Conservation (phyloP, 257 asterid genomes). For the Nicotiana sylvestris region DNA sequence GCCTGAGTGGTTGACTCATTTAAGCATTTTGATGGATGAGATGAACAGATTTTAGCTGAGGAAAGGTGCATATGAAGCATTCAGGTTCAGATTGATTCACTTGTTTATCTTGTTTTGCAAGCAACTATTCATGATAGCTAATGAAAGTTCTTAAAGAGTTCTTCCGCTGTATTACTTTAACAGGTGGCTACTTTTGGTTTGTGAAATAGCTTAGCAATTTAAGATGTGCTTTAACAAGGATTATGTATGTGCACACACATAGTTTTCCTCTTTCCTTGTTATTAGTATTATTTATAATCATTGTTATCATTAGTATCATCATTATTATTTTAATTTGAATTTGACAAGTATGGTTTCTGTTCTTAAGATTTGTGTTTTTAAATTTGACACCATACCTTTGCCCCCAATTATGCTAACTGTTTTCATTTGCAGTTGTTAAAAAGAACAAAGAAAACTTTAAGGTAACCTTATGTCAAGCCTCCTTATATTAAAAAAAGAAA, state of each 20-base stretch:
- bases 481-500: too few species aligned
- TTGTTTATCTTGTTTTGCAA: not conserved
- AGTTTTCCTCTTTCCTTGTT: not conserved
- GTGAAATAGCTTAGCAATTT: not conserved
- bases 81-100: not conserved
- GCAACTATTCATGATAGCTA: not conserved
- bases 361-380: not conserved
- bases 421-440: not conserved
- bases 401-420: not conserved
- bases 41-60: not conserved
- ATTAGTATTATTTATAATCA: not conserved
- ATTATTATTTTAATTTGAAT: not conserved
- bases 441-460: slow-evolving; percentile 1
- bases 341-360: not conserved
- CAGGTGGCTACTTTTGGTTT: not conserved
- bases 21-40: not conserved
- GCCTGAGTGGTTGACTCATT: not conserved
- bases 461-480: slow-evolving; percentile 9
- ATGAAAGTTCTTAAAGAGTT: not conserved
- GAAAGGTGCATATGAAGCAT: not conserved
- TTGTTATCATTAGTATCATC: not conserved
- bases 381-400: not conserved
- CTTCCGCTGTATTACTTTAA: not conserved
- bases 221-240: not conserved
- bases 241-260: not conserved